Evolutionary conservation across 768 basidiomycete genomes (phyloP).

Genomic region (Auriscalpium orientale): DNA sequence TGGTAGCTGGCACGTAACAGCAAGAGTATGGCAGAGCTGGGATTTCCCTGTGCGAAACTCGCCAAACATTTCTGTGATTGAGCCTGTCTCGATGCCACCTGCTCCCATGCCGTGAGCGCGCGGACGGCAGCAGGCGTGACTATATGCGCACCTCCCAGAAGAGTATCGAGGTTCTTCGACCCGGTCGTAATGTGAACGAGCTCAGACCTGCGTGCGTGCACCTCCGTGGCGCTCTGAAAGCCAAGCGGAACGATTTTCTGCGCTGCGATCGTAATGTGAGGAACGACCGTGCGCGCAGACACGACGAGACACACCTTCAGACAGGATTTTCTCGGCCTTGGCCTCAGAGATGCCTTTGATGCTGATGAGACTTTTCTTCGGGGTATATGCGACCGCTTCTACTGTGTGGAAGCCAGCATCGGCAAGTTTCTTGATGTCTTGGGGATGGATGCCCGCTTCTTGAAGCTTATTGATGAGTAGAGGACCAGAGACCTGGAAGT

Average conservation of each 20-base stretch:
- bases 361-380: constrained; percentile 82
- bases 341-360: constrained; percentile 97
- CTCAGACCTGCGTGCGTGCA: constrained; percentile 91
- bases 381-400: constrained; percentile 93
- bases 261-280: constrained; percentile 38
- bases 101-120: neutral
- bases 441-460: constrained; percentile 81
- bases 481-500: constrained; percentile 63
- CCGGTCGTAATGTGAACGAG: constrained; percentile 96
- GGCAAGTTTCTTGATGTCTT: constrained; percentile 91
- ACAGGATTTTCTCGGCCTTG: constrained; percentile 94
- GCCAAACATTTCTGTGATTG: constrained; percentile 96
- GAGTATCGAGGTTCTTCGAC: constrained; percentile 90
- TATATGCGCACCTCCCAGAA: constrained; percentile 73
- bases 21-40: constrained; percentile 95
- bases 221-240: constrained; percentile 96
- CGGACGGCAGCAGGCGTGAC: neutral
- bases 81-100: constrained; percentile 97
- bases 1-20: constrained; percentile 96
- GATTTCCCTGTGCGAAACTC: constrained; percentile 99
- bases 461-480: constrained; percentile 78
- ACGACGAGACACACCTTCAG: constrained; percentile 57
- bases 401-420: constrained; percentile 92
- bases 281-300: neutral
- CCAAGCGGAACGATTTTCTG: constrained; percentile 95